Evolutionary conservation across 345 rosid species (phyloP).

Genomic region (Eucalyptus leucophloia): DNA sequence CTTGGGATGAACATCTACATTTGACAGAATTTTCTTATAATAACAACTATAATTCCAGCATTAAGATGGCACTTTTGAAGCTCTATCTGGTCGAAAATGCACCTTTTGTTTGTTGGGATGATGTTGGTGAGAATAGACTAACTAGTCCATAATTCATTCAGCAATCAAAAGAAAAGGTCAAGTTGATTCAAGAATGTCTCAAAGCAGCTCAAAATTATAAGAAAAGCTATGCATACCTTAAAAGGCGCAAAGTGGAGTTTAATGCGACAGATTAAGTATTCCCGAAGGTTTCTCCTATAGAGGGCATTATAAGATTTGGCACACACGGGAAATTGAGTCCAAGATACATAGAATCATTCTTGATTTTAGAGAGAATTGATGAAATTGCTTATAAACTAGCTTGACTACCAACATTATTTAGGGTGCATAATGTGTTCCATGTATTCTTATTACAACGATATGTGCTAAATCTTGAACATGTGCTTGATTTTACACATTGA

Average conservation of each 20-base stretch:
- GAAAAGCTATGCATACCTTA: neutral
- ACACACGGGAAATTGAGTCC: neutral
- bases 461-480: neutral
- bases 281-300: fast-evolving
- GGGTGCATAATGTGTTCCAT: neutral
- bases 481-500: too few relatives aligned
- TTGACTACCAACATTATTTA: neutral
- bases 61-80: neutral
- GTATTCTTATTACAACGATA: too few relatives aligned
- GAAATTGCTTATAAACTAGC: neutral
- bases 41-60: neutral
- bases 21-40: neutral
- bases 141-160: neutral
- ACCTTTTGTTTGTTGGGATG: neutral
- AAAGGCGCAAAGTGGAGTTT: neutral
- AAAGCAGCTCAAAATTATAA: neutral
- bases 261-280: neutral
- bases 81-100: neutral
- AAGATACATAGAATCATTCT: neutral
- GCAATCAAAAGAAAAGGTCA: neutral
- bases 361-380: neutral
- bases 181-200: neutral
- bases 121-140: neutral
- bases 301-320: neutral
- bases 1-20: neutral